These are phyloP conservation scores for Entomophthora muscae DNA, from an alignment of 371 early-diverging fungal species.

Conservation along the genomic window DNA sequence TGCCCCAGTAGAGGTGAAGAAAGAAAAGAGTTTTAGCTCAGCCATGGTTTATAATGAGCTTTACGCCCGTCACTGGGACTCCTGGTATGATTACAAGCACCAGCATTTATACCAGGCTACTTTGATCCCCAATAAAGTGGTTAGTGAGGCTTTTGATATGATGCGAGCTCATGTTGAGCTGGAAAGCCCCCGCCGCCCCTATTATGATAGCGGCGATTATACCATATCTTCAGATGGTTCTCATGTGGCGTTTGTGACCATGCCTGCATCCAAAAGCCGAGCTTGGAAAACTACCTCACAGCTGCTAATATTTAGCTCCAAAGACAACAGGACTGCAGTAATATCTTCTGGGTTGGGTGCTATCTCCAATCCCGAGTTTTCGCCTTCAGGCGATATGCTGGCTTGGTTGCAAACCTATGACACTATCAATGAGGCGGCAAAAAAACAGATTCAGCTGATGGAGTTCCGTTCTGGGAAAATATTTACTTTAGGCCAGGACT, in stretches of 20 bases:
- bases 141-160: constrained; percentile 26
- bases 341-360: constrained; percentile 40
- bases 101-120: constrained; percentile 15
- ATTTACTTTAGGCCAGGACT: constrained; percentile 24
- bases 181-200: constrained; percentile 31
- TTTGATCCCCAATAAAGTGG: constrained; percentile 13
- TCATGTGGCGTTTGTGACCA: constrained; percentile 48
- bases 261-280: constrained; percentile 30
- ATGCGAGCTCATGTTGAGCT: constrained; percentile 15
- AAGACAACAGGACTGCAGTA: constrained; percentile 19
- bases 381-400: constrained; percentile 32
- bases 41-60: constrained; percentile 33
- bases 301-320: constrained; percentile 27
- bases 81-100: constrained; percentile 26
- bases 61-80: constrained; percentile 58
- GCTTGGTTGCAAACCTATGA: constrained; percentile 55
- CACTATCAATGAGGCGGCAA: constrained; percentile 58
- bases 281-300: constrained; percentile 65
- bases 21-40: constrained; percentile 22
- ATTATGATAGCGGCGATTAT: constrained; percentile 34
- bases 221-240: constrained; percentile 42
- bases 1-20: constrained; percentile 25
- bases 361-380: constrained; percentile 37
- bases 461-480: constrained; percentile 20
- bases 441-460: constrained; percentile 43